Evolutionary conservation across 164 flowering plant species (phyloP), one percentile per base, ranked within the genome.

Genomic region (Aristolochia californica): DNA sequence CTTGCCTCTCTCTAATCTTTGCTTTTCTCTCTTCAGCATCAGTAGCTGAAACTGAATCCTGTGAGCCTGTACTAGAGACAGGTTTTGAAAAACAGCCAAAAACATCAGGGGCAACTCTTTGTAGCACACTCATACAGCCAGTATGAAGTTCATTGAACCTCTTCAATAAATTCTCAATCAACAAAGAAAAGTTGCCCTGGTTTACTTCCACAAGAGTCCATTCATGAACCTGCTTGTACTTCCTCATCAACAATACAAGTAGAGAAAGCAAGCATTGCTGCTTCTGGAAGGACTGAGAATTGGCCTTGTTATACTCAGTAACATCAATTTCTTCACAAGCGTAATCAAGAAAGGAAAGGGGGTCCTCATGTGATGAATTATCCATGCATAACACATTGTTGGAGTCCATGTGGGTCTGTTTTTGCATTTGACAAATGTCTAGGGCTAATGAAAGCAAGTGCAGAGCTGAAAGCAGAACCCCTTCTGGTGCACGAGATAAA

Each of bases 401-500:
- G 25, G 75, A 63, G 44, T 8, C 40, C 5, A 20, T 52, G 47
- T 21, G 13, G 30, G 20, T 34, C 62, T 73, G 69, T 62, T 55
- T 81, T 58, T 76, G 80, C 65, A 69, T 56, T 53, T 22, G 48
- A 64, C 89, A 84, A 49, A 90, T 77, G 60, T 90, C 95, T 56
- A 94, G 67, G 38, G 83, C 80, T 47, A 94, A 72, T 2, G 97
- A 78, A 38, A 94, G 85, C 26, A 94, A 77, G 71, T 94, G 99
- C 78, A 94, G 66, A 48, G 95, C 88, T 51, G 80, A 63, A 45
- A 94, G 53, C 53, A 90, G 83, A 60, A 86, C 91, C 53, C 71
- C 80, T 70, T 88, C 93, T n/a, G 99, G 95, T 56, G 99, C 87
- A 44, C 95, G 97, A 23, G 99, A 76, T 54, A 66, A 62, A 47